Evolutionary conservation across 78 protist genomes (phyloP), one percentile per base, ranked within the genome.

Genomic region (Dictyostelium capitatum): DNA sequence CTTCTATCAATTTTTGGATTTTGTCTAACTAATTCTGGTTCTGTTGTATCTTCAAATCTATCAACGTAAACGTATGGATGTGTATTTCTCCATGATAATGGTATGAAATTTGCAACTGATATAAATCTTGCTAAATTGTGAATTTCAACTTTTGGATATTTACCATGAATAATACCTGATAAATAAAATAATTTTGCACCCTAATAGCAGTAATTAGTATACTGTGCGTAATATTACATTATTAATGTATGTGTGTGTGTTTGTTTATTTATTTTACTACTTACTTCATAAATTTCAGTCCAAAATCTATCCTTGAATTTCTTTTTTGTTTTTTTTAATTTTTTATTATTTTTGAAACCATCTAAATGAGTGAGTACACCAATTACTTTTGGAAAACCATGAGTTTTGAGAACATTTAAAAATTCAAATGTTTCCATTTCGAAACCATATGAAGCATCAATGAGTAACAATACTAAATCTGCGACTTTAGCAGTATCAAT

Each of bases 361-460:
- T 99, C 99, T 46, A 99, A 89, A 53, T 99, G 99, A n/a, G 99
- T 98, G 37, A 99, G 89, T 15, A 99, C 96, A 54, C 99, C 99
- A 90, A 99, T 97, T 59, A 99, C 89, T 17, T 89, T 87, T 4
- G 99, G 99, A 83, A 99, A 98, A 25, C 99, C 99, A 75, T 99
- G 99, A 28, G 79, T 91, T 77, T 99, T 99, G 41, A 97, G 79
- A 6, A 99, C 90, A 92, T 99, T 99, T 54, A 99, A 92, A 79
- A 99, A 99, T 94, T 99, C 99, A 59, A 99, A 99, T 5, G 99
- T 98, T 82, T 99, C 99, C 99, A 99, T 99, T 95, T 99, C 99
- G 48, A 99, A 98, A 56, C 99, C 99, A 82, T 80, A 98, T 14
- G 84, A 72, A 53, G 98, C 99, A 89, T 99, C 99, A 48, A 99